Base-by-base conservation (phyloP, 441 rosid genomes). In the Manihot esculenta region DNA sequence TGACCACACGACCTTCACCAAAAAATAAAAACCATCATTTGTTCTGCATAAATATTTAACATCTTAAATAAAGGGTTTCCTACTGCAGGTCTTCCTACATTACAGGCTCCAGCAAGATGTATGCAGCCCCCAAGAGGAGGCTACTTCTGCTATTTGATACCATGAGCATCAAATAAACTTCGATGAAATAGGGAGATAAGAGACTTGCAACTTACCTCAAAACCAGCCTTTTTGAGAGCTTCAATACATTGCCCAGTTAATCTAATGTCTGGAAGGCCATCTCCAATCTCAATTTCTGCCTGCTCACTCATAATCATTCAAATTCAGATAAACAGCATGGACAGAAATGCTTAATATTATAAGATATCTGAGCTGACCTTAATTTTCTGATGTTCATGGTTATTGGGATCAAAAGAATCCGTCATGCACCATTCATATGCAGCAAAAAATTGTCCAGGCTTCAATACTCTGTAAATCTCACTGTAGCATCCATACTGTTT, bases 371-470 rank as follows among this genome's bases (percentile, higher is more conserved):
- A 90, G 98, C 94, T 95, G 55, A 90, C 99, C 94, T 95, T 93
- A 53, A 95, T 86, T 67, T 80, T 91, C 75, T 85, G 85, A 80
- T 95, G 98, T 50, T 86, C 89, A 44, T 78, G 79, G 73, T 88
- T 87, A 7, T 69, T 54, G 64, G 97, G 97, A 83, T 93, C 87
- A 64, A 86, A 95, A 44, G 91, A 76, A 85, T 85, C 91, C 57
- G 98, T 93, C 98, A 95, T 88, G 87, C 99, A 95, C 99, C 99
- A 95, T 72, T 95, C 98, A 64, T 87, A 95, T 7, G 98, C 97
- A 68, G 95, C 97, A 73, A 95, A 95, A 75, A 66, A 81, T 71
- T 93, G 95, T 10, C 97, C 99, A 1, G 99, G 98, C 84, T 91
- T 95, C 72, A 95, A 65, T 77, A 95, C 95, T 78, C 99, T 81